Evolutionary conservation across 441 rosid species (phyloP).

Genomic region (Isatis lusitanica): DNA sequence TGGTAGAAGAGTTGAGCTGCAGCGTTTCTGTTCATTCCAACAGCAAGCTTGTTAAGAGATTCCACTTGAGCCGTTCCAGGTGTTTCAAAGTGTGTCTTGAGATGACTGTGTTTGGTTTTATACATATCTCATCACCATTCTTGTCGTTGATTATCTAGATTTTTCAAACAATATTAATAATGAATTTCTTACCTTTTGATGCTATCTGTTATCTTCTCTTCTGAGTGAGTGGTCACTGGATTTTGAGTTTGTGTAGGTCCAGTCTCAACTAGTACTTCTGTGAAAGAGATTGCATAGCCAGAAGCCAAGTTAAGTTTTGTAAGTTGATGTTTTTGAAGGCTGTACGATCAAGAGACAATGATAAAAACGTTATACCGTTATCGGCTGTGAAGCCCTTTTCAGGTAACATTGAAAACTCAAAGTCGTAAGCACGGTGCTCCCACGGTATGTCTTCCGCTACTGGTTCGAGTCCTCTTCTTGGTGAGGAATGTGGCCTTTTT

Average conservation of each 20-base stretch:
- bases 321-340: slow-evolving; percentile 15
- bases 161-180: background rate
- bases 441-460: slow-evolving; percentile 67
- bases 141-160: background rate
- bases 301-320: slow-evolving; percentile 17
- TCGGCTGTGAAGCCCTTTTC: slow-evolving; percentile 54
- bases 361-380: slow-evolving; percentile 43
- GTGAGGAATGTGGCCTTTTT: slow-evolving; percentile 51
- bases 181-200: slow-evolving; percentile 53
- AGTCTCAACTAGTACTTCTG: slow-evolving; percentile 74
- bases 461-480: slow-evolving; percentile 70
- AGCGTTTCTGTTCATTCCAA: slow-evolving; percentile 67
- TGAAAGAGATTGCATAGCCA: background rate
- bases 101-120: slow-evolving; percentile 52
- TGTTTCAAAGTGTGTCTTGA: slow-evolving; percentile 78
- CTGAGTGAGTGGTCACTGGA: slow-evolving; percentile 40
- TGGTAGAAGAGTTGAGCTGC: slow-evolving; percentile 88
- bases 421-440: slow-evolving; percentile 48
- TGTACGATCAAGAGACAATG: slow-evolving; percentile 1
- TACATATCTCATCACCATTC: slow-evolving; percentile 8
- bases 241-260: slow-evolving; percentile 74
- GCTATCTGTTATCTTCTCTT: slow-evolving; percentile 66
- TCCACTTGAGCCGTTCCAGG: slow-evolving; percentile 71
- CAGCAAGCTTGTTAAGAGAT: slow-evolving; percentile 64
- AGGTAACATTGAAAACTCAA: slow-evolving; percentile 50